A percentile compares a stretch with the other conserved stretches of the same genome.
Evolutionary conservation across 495 filamentous ascomycete genomes (phyloP).

Genomic region (Amniculicola lignicola): DNA sequence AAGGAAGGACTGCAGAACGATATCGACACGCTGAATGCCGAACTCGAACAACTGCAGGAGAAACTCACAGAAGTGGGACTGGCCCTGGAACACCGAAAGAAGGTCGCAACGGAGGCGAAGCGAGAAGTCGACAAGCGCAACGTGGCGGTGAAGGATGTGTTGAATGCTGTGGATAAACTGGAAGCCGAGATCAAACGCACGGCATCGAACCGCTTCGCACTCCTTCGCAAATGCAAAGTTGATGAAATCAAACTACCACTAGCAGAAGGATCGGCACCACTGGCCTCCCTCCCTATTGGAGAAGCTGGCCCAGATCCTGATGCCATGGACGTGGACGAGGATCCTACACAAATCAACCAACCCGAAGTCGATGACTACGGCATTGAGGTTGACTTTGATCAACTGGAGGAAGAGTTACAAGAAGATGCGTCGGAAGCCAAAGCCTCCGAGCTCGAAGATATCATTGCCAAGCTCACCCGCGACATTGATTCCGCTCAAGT

Average conservation of each 20-base stretch:
- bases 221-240: conserved; percentile 85
- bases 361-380: conserved; percentile 78
- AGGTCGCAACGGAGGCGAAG: conserved; percentile 77
- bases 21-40: conserved; percentile 67
- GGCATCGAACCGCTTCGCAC: conserved; percentile 73
- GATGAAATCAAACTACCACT: conserved; percentile 89
- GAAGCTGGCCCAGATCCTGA: conserved; percentile 67
- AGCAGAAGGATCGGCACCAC: conserved; percentile 62
- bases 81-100: conserved; percentile 62
- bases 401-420: conserved; percentile 73
- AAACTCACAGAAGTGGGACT: conserved; percentile 63
- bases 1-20: conserved; percentile 70
- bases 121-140: conserved; percentile 79
- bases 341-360: conserved; percentile 40
- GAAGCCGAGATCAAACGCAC: conserved; percentile 82
- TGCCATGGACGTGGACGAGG: conserved; percentile 73
- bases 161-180: conserved; percentile 70
- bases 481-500: conserved; percentile 92
- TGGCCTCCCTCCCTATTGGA: conserved; percentile 84
- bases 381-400: conserved; percentile 85
- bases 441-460: conserved; percentile 76
- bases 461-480: conserved; percentile 65
- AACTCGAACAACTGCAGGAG: conserved; percentile 72
- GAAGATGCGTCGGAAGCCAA: conserved; percentile 9
- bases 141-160: conserved; percentile 73